Evolutionary conservation across 805 yeast genomes (phyloP), one percentile per base, ranked within the genome.

Genomic region (Wickerhamiella kurtzmanii): DNA sequence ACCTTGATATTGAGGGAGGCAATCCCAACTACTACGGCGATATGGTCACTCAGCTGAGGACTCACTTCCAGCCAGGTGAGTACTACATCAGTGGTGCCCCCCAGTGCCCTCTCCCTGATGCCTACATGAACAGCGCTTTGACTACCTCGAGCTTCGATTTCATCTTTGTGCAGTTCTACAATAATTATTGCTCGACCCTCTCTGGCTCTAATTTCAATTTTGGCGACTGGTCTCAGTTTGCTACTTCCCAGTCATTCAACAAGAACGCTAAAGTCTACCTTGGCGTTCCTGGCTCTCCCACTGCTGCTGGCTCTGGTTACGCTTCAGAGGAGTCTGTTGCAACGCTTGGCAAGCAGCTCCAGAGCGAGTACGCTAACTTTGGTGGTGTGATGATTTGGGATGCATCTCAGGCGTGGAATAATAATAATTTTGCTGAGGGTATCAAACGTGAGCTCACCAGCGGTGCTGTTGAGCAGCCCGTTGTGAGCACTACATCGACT

Each of bases 361-460:
- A 58, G 45, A 35, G 45, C 37, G 47, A 49, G 41, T 60, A 52
- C 48, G 39, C 69, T 2, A 68, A 74, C 46, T 73, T 86, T 51
- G 79, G 80, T 18, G 80, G 84, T 28, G 74, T 86, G 53, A 75
- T 80, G 71, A 66, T 85, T 53, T 86, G 96, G 95, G 95, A 87
- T 57, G 82, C 85, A n/a, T 70, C 81, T 8, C 75, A 75, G 53
- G 73, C 75, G 15, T 70, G 72, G 59, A 66, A 69, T 49, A 69
- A 73, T 50, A 75, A 70, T 36, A 60, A 70, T 35, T 75, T 73
- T 52, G 72, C 73, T 9, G 64, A 62, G 22, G 66, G 66, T 21
- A 64, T 77, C 55, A 77, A 76, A 61, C 50, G 58, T 13, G 62
- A 69, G 11, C 32, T 46, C 18, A 13, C 48, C 61, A 67, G 37